A percentile compares a stretch with the other conserved stretches of the same genome.
phyloP scores from a whole-genome alignment of 1,284 basidiomycete genomes.

The Trametes versicolor region DNA sequence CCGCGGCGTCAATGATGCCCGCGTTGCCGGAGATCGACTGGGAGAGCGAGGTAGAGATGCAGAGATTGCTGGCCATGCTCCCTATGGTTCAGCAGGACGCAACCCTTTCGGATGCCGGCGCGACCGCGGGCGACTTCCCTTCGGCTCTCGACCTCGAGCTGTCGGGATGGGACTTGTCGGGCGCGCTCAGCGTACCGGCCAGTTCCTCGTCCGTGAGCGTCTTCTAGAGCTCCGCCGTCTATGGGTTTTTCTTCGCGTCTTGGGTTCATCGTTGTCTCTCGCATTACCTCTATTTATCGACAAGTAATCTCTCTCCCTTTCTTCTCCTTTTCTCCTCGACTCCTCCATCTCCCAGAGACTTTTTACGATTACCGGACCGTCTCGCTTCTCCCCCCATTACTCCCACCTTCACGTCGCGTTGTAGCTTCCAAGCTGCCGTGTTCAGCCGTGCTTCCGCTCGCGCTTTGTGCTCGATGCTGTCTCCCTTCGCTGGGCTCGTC shows the following conservation, averaged over 20 bases:
- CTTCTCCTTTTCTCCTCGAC: slow-evolving; percentile 31
- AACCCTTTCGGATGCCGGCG: slow-evolving; percentile 40
- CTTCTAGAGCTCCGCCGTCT: slow-evolving; percentile 37
- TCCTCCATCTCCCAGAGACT: slow-evolving; percentile 20
- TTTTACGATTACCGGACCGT: slow-evolving; percentile 7
- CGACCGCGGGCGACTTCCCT: slow-evolving; percentile 43
- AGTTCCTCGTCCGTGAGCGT: slow-evolving; percentile 41
- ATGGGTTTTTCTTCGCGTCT: slow-evolving; percentile 30
- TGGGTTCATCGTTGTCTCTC: slow-evolving; percentile 37
- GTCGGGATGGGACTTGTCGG: slow-evolving; percentile 45
- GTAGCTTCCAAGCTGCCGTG: slow-evolving; percentile 10
- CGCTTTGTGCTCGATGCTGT: slow-evolving; percentile 37
- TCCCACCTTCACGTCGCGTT: slow-evolving; percentile 16
- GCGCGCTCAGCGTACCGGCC: slow-evolving; percentile 23
- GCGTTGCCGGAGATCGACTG: slow-evolving; percentile 39
- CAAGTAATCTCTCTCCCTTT: slow-evolving; percentile 29
- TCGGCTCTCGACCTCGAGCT: slow-evolving; percentile 50
- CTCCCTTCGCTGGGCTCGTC: slow-evolving; percentile 37
- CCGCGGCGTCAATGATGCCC: slow-evolving; percentile 39
- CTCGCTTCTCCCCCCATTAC: slow-evolving; percentile 7
- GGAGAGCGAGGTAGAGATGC: slow-evolving; percentile 67
- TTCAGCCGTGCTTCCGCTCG: slow-evolving; percentile 11
- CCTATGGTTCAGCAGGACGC: slow-evolving; percentile 49
- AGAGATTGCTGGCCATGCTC: slow-evolving; percentile 66
- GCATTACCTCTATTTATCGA: slow-evolving; percentile 40